Base-by-base conservation (phyloP, 2,329 filamentous ascomycete genomes). In the Hirsutella thompsonii region DNA sequence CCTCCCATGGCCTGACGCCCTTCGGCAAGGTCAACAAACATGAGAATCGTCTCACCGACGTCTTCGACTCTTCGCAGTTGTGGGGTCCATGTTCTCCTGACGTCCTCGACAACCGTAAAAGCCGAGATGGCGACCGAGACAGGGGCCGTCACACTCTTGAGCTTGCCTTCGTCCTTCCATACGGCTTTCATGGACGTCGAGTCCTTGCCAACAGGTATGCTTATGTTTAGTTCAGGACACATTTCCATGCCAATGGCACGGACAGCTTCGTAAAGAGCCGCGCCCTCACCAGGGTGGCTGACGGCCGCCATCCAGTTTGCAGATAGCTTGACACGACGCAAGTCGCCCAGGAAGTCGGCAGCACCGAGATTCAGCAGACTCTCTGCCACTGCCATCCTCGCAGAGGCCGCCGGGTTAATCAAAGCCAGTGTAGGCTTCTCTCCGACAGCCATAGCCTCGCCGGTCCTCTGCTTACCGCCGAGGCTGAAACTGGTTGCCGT, bases 261-360 rank as follows among this genome's bases (percentile, higher is more conserved):
- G 2, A 95, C 92, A 23, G 89, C 92, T 60, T 95, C 87, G 55
- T 94, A 96, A 26, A 96, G 72, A 14, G 82, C 87, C 32, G 90
- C 89, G 33, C 87, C 89, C 62, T 98, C 92, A 37, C 92, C 92
- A 19, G 85, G 81, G 58, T 95, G 88, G 56, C 80, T 88, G 45
- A 89, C 85, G n/a, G 90, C 90, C 3, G 88, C 89, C 92, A 96
- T 96, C 90, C 90, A 98, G 66, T 98, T 96, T 38, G 90, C 90
- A 3, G 89, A 95, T 9, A 96, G 74, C 57, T 90, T 83, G 46
- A 96, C 80, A 35, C 85, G 79, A 44, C 75, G 75, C 39, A 96
- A 67, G 41, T 84, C 79, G 36, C 82, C 83, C 42, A 81, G 73
- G 44, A 76, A 68, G 44, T 76, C 70, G 23, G 72, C 85, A 42